Evolutionary conservation across 2,329 filamentous ascomycete genomes (phyloP).

Genomic region (Colletotrichum truncatum): DNA sequence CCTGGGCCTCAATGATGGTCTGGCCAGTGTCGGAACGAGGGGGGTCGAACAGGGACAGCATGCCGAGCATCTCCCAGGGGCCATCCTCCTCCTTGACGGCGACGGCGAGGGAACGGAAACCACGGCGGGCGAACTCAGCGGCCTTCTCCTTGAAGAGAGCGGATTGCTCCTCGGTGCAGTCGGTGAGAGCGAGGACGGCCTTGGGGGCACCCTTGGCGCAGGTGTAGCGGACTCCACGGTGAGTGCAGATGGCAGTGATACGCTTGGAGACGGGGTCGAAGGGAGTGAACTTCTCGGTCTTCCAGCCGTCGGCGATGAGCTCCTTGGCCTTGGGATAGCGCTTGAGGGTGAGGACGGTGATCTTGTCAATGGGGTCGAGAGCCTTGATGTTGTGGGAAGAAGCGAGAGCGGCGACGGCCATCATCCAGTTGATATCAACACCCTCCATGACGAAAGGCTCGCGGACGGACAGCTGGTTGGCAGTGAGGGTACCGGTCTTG

Average conservation of each 20-base stretch:
- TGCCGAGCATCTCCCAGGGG: constrained; percentile 77
- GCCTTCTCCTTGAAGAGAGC: constrained; percentile 77
- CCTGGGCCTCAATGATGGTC: constrained; percentile 79
- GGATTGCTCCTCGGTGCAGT: constrained; percentile 72
- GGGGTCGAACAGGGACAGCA: constrained; percentile 84
- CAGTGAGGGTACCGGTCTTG: constrained; percentile 82
- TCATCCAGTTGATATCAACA: constrained; percentile 85
- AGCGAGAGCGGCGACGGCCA: constrained; percentile 80
- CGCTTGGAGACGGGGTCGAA: constrained; percentile 85
- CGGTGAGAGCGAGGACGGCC: constrained; percentile 75
- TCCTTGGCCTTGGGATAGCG: constrained; percentile 81
- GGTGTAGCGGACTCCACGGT: constrained; percentile 75
- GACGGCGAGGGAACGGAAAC: constrained; percentile 83
- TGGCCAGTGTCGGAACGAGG: constrained; percentile 82
- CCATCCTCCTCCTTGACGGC: constrained; percentile 81
- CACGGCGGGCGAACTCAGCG: constrained; percentile 79
- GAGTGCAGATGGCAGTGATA: constrained; percentile 75
- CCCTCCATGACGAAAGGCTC: constrained; percentile 81
- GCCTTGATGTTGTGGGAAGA: constrained; percentile 84
- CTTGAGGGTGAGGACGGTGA: constrained; percentile 79
- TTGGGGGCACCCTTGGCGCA: constrained; percentile 83
- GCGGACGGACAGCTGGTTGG: constrained; percentile 79
- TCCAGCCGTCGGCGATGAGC: constrained; percentile 79
- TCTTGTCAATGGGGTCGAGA: constrained; percentile 82
- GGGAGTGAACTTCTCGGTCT: constrained; percentile 79